These are phyloP conservation scores for Trifolium dubium DNA, from an alignment of 306 rosid species.

Conservation along the genomic window DNA sequence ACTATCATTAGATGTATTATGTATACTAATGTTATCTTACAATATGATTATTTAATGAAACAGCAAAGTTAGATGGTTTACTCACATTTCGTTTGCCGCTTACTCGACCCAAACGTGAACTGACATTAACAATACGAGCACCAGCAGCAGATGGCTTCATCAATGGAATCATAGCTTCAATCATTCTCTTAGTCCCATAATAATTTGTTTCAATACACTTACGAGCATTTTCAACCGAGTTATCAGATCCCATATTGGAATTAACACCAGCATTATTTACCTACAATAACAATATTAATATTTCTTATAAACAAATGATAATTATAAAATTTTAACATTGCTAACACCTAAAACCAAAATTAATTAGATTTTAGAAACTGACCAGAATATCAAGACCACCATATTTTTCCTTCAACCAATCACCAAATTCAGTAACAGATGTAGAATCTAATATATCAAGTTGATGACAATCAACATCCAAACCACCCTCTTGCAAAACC, in stretches of 20 bases:
- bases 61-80: not conserved
- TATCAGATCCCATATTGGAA: constrained; percentile 72
- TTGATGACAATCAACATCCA: constrained; percentile 75
- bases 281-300: constrained; percentile 48
- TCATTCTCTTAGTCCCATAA: constrained; percentile 81
- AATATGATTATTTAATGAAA: not conserved
- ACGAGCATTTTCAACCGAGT: constrained; percentile 62
- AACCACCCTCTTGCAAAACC: constrained; percentile 93
- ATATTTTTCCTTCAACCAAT: constrained; percentile 73
- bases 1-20: no score
- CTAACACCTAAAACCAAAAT: not conserved
- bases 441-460: constrained; percentile 76
- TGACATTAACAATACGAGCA: constrained; percentile 81
- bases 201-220: constrained; percentile 78
- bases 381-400: constrained; percentile 91
- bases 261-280: constrained; percentile 89
- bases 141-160: constrained; percentile 83
- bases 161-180: constrained; percentile 81
- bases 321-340: not conserved
- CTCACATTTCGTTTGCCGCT: constrained; percentile 83
- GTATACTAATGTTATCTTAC: not conserved
- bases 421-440: constrained; percentile 63
- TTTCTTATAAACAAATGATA: constrained; percentile 10
- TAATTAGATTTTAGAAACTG: no score
- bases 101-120: constrained; percentile 78